Evolutionary conservation across 2,329 filamentous ascomycete genomes (phyloP), one percentile per base, ranked within the genome.

Genomic region (Periconia sp.): DNA sequence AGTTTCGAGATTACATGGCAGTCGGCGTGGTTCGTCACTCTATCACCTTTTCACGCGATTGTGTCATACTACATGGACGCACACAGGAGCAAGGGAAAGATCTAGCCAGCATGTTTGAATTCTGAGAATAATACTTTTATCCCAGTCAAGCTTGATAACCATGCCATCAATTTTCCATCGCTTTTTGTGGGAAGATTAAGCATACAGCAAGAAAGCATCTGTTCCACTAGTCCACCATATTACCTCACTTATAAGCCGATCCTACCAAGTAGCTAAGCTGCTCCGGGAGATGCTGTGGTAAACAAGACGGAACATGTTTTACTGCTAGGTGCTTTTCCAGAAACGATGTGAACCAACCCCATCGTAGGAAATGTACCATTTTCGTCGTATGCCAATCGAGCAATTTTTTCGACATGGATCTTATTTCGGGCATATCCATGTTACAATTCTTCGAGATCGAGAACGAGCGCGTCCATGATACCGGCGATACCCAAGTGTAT

Each of bases 261-360:
- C 35, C 43, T 52, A 36, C 50, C 52, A 54, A 54, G 38, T 41
- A 45, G 38, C 46, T 37, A 50, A 49, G 17, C 36, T 38, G 46
- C 21, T 39, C 48, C 48, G 51, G 40, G 40, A 54, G 36, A 56
- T 60, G 46, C 50, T 48, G 45, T 48, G 43, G 52, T 66, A 68
- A 62, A 64, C 66, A 69, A 67, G 55, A 64, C 50, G 59, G 45
- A 29, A 59, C 43, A 59, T 60, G 56, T 45, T n/a, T n/a, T 26
- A 31, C 32, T 40, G 35, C 61, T 62, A 42, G 35, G 33, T 46
- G 51, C 52, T 52, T 55, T 47, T n/a, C 50, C 51, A 53, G 48
- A 60, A 64, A 44, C 35, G 46, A 65, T 66, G 39, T 34, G 52
- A 35, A 48, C 44, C 53, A 57, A 61, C 54, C 42, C 43, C 30